phyloP scores from a whole-genome alignment of 2,329 filamentous ascomycete genomes.

The Claviceps maximensis region DNA sequence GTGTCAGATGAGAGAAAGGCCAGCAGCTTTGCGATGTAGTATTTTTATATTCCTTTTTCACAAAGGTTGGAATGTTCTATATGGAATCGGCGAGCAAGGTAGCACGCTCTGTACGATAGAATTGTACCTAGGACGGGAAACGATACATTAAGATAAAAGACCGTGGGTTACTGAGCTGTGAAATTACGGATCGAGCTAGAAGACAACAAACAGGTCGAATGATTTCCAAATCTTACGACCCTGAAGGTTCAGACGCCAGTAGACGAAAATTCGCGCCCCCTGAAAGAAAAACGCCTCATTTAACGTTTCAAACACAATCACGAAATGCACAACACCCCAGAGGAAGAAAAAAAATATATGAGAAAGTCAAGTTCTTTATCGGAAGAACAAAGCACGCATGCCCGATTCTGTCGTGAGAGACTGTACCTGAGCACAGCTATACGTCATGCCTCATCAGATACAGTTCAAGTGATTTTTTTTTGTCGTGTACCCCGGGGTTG shows the following conservation, averaged over 20 bases:
- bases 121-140: not conserved
- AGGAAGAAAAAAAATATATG: not conserved
- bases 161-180: no score
- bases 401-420: constrained; percentile 23
- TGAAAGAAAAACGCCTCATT: not conserved
- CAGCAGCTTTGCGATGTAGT: not conserved
- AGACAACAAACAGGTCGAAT: not conserved
- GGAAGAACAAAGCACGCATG: constrained; percentile 27
- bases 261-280: no score
- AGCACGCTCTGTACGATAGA: not conserved
- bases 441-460: constrained; percentile 23
- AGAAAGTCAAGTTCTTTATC: constrained; percentile 24
- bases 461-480: constrained; percentile 12
- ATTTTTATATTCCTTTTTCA: not conserved
- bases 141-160: not conserved
- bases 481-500: no score
- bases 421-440: constrained; percentile 24
- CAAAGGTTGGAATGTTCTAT: not conserved
- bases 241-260: no score
- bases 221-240: no score
- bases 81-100: not conserved
- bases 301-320: not conserved
- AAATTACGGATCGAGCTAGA: no score
- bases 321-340: not conserved
- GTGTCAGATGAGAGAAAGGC: not conserved